A percentile compares a stretch with the other conserved stretches of the same genome.
Conservation (phyloP, 2,329 filamentous ascomycete genomes). For the Colletotrichum australisinense region DNA sequence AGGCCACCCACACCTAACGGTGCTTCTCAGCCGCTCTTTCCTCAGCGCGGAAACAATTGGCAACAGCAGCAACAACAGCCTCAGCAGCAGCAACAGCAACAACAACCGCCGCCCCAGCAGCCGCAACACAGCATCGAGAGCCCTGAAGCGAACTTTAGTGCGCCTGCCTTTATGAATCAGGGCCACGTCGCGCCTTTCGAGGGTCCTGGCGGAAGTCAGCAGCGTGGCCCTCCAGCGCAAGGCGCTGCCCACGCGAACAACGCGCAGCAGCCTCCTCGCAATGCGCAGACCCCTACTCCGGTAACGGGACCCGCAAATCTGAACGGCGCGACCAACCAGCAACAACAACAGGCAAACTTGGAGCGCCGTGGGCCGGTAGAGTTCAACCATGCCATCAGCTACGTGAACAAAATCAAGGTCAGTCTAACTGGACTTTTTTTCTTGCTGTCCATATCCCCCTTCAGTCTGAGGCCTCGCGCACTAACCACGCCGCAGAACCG, state of each 20-base stretch:
- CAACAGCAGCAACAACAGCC: conserved; percentile 49
- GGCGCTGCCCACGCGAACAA: conserved; percentile 50
- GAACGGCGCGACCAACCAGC: conserved; percentile 69
- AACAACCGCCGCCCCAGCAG: conserved; percentile 48
- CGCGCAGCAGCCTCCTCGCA: conserved; percentile 61
- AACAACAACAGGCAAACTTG: conserved; percentile 62
- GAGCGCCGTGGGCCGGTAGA: conserved; percentile 95
- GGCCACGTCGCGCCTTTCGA: conserved; percentile 41
- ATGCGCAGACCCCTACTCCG: conserved; percentile 70
- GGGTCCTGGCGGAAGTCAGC: conserved; percentile 44
- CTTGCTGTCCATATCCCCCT: not conserved
- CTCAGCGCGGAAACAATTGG: conserved; percentile 64
- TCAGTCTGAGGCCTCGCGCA: conserved; percentile 14
- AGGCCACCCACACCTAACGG: conserved; percentile 47
- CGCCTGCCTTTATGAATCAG: conserved; percentile 59
- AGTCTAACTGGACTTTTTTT: conserved; percentile 41
- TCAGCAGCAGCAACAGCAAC: conserved; percentile 1
- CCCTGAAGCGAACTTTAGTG: conserved; percentile 71
- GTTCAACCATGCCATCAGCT: conserved; percentile 99
- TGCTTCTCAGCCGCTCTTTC: conserved; percentile 57
- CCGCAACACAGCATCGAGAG: conserved; percentile 71
- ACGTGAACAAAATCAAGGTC: conserved; percentile 99
- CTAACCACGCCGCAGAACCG: conserved; percentile 75
- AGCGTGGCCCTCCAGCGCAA: conserved; percentile 45
- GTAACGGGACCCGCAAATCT: conserved; percentile 65